Percentiles rank a stretch among this genome's conserved stretches.
These are phyloP conservation scores for Plasmodium coatneyi DNA, from an alignment of 169 alveolate species.

Conservation along the genomic window DNA sequence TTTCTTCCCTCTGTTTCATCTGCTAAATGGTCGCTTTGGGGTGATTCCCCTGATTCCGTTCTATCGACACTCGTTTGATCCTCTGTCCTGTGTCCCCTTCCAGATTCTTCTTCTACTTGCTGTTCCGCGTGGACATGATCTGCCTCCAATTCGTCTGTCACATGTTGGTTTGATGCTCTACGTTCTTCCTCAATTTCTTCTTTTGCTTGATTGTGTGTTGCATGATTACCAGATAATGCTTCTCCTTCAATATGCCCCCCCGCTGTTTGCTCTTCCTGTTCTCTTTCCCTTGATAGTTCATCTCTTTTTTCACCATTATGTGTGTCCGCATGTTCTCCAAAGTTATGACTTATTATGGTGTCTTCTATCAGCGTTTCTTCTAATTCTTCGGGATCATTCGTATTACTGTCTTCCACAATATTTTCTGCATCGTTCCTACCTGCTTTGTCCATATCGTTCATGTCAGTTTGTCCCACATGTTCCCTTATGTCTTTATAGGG, in stretches of 20 bases:
- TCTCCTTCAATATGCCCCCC: background rate
- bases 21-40: background rate
- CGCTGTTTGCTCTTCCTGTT: background rate
- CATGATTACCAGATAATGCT: background rate
- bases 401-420: background rate
- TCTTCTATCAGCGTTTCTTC: conserved; percentile 6
- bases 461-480: conserved; percentile 1
- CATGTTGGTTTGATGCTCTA: background rate
- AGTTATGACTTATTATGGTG: background rate
- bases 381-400: background rate
- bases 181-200: background rate
- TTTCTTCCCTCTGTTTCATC: background rate
- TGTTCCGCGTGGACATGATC: background rate
- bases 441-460: background rate
- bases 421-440: background rate
- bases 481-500: background rate
- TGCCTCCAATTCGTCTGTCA: background rate
- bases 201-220: background rate
- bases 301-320: background rate
- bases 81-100: background rate
- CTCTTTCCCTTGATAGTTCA: background rate
- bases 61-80: background rate
- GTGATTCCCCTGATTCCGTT: background rate
- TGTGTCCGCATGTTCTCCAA: background rate
- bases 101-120: background rate